Conservation (phyloP, 768 basidiomycete genomes). For the Hemileccinum impolitum region DNA sequence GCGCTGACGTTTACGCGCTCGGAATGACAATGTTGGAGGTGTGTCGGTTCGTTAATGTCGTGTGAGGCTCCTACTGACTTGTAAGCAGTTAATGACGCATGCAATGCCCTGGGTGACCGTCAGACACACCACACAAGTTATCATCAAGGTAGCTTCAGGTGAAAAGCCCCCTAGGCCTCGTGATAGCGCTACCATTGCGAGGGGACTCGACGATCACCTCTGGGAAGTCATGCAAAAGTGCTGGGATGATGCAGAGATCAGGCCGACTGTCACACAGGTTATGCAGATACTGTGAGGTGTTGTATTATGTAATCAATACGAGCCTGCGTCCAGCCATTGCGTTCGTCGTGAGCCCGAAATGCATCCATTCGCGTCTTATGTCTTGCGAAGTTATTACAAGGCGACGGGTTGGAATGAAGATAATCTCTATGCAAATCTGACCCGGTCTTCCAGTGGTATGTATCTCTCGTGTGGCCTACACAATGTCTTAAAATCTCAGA, state of each 20-base stretch:
- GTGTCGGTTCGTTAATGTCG: not conserved
- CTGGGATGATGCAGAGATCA: constrained; percentile 38
- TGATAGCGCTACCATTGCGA: constrained; percentile 30
- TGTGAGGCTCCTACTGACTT: constrained; percentile 1
- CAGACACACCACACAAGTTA: constrained; percentile 50
- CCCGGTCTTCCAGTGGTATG: constrained; percentile 82
- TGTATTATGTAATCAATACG: constrained; percentile 15
- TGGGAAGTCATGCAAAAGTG: constrained; percentile 44
- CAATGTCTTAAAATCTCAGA: constrained; percentile 5
- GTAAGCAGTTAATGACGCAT: constrained; percentile 48
- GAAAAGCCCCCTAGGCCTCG: constrained; percentile 42
- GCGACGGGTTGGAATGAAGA: constrained; percentile 98
- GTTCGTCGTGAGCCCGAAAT: constrained; percentile 34
- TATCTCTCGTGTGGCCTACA: constrained; percentile 8
- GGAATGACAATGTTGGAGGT: constrained; percentile 61
- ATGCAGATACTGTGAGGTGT: constrained; percentile 14
- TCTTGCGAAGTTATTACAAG: constrained; percentile 84
- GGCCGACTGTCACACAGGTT: constrained; percentile 42
- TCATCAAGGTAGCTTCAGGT: constrained; percentile 42
- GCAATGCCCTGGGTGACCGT: constrained; percentile 50
- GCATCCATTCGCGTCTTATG: constrained; percentile 87
- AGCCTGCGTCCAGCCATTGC: not conserved
- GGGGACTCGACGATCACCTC: constrained; percentile 45
- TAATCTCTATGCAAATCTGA: constrained; percentile 87
- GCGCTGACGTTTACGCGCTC: constrained; percentile 53